Evolutionary conservation across 83 land plant species (phyloP), one percentile per base, ranked within the genome.

Genomic region (Isoetes engelmannii): DNA sequence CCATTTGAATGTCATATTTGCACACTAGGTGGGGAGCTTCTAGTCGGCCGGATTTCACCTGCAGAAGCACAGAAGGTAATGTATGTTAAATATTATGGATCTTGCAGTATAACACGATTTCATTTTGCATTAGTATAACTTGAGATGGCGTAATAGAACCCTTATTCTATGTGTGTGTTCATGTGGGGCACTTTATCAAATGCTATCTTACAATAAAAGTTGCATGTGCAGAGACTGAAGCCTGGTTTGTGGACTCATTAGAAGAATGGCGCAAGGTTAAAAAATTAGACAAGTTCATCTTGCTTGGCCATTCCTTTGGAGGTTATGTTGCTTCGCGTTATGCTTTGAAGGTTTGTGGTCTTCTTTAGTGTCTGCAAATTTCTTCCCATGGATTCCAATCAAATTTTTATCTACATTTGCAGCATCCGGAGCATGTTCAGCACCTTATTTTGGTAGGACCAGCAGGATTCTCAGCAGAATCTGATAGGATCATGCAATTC

Each of bases 201-300:
- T 28, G 37, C 37, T 28, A 28, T 28, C 28, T 17, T 60, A 21
- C 17, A 17, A 10, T 60, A 1, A 13, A 60, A 17, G 9, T 60
- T 20, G 4, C 17, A 17, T 44, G 12, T 77, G 56, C 97, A 94
- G 99, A 94, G 79, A 86, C 99, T 44, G 99, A 94, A 65, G 89
- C 93, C 69, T 94, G 99, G 97, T 94, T 90, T 54, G 82, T 94
- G 65, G 99, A 94, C 70, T 94, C 99, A 15, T 86, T 94, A 48
- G 99, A 94, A 71, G 97, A 86, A 73, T 94, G 99, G 99, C 88
- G 97, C 49, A 91, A 88, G 77, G 97, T 87, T 44, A 94, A 94
- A 69, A 88, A 91, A n/a, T 82, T 94, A 4, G 83, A 81, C 50
- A 85, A 85, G 57, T 94, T 94, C 75, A 91, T 94, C 71, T 77